phyloP scores from a whole-genome alignment of 805 yeast genomes.

The Debaryomyces prosopidis region DNA sequence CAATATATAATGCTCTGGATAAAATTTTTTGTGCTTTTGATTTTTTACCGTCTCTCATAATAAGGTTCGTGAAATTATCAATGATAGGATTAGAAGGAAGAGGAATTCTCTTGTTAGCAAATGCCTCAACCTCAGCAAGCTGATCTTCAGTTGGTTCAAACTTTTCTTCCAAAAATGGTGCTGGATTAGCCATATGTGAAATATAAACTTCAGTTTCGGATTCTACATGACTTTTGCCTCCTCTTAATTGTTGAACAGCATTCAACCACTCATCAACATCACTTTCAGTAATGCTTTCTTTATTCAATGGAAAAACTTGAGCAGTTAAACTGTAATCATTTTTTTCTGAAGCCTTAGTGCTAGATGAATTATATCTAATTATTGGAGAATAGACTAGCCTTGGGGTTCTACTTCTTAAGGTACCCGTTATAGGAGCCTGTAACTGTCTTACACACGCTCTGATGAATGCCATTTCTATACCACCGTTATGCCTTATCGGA shows the following conservation, averaged over 20 bases:
- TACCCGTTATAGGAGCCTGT: slow-evolving; percentile 3
- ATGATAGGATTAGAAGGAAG: slow-evolving; percentile 65
- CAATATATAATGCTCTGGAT: slow-evolving; percentile 76
- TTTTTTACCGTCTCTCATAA: slow-evolving; percentile 92
- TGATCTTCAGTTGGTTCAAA: slow-evolving; percentile 70
- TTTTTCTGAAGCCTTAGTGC: not conserved
- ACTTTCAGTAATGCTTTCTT: slow-evolving; percentile 35
- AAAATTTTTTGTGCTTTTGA: slow-evolving; percentile 72
- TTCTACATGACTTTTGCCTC: slow-evolving; percentile 31
- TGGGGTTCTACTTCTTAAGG: not conserved
- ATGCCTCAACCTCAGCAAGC: slow-evolving; percentile 50
- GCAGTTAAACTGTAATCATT: slow-evolving; percentile 24
- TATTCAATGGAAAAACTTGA: slow-evolving; percentile 38
- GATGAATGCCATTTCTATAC: slow-evolving; percentile 4
- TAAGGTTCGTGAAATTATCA: slow-evolving; percentile 75
- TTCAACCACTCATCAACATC: slow-evolving; percentile 49
- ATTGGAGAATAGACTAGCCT: slow-evolving; percentile 5
- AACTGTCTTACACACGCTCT: slow-evolving; percentile 8
- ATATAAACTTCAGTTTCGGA: slow-evolving; percentile 38
- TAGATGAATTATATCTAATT: slow-evolving; percentile 12
- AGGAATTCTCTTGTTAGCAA: slow-evolving; percentile 59
- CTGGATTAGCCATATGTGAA: slow-evolving; percentile 38
- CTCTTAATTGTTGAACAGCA: slow-evolving; percentile 42
- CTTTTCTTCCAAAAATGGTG: slow-evolving; percentile 30
- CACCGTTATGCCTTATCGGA: not conserved